Base-by-base conservation (phyloP, 306 rosid species). In the Calophaca sinica region DNA sequence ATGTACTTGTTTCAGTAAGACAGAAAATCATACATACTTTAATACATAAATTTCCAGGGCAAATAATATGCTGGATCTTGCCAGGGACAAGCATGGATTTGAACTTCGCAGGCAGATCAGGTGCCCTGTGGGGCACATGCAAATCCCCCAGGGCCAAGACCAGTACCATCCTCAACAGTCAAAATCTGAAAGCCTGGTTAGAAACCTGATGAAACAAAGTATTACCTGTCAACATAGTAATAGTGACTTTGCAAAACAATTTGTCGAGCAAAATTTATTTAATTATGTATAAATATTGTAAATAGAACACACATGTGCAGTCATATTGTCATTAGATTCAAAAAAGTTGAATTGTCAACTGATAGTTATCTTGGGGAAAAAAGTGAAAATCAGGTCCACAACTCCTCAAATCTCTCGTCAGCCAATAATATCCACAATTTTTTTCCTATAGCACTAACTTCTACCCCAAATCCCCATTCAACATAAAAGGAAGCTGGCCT, bases 61-160 rank as follows among this genome's bases (percentile, higher is more conserved):
- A 94, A 75, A 94, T 92, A 10, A 94, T 83, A 73, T 92, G 96
- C 86, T 94, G 99, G 88, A 94, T 94, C 88, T 94, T 94, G 75
- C 99, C 97, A 78, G 97, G 99, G 26, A 92, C 99, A 83, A 92
- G 99, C 99, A 94, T 94, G 79, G 99, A 94, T 94, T 94, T 94
- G 86, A 94, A 94, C 85, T 94, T 94, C 1, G 97, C 97, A 62
- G 99, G 99, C 49, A 94, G 85, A 86, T 92, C 99, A 82, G 91
- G 81, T 29, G 99, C 96, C 86, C 99, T 90, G 77, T 94, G 96
- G 49, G 99, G 99, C 82, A 94, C 82, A 80, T 94, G 97, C 63
- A 92, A 84, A 87, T 92, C 97, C 88, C 99, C 99, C 86, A 94
- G 83, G 67, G 97, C 97, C 84, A 94, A 94, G 61, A 94, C 97